Conservation (phyloP, 768 basidiomycete genomes). For the Agaricus subrufescens region DNA sequence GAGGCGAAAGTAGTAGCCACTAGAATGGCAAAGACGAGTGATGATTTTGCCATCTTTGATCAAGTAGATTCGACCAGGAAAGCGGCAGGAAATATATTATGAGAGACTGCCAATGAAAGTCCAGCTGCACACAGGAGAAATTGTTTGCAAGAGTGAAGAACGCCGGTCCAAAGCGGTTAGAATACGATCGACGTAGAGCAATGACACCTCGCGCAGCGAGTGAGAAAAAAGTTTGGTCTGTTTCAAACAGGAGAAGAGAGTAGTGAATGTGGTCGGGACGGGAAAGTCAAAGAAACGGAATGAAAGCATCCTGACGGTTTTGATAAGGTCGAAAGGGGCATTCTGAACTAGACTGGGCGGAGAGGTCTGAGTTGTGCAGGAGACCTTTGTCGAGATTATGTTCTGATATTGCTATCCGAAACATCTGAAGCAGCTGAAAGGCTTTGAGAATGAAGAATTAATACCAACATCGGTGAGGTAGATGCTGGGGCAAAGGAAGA, state of each 20-base stretch:
- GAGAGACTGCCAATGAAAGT: not conserved
- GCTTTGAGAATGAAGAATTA: no score
- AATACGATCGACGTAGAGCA: not conserved
- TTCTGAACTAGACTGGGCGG: not conserved
- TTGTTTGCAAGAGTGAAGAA: not conserved
- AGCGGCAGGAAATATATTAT: not conserved
- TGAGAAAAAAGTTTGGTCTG: not conserved
- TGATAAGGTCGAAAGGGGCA: not conserved
- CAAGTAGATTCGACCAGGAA: not conserved
- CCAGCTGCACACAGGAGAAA: not conserved
- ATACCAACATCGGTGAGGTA: not conserved
- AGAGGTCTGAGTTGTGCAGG: not conserved
- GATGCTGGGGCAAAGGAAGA: no score
- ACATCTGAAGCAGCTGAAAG: no score
- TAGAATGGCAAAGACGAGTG: not conserved
- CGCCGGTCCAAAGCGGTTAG: not conserved
- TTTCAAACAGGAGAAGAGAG: not conserved
- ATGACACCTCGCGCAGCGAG: not conserved
- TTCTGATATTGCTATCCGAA: no score
- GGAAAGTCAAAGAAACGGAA: not conserved
- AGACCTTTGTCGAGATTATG: no score
- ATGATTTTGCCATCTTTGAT: not conserved
- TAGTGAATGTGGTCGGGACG: not conserved
- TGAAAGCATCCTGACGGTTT: not conserved
- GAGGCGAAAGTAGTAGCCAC: not conserved